Base-by-base conservation (phyloP, 1,284 basidiomycete species). In the Hypsizygus ulmarius region DNA sequence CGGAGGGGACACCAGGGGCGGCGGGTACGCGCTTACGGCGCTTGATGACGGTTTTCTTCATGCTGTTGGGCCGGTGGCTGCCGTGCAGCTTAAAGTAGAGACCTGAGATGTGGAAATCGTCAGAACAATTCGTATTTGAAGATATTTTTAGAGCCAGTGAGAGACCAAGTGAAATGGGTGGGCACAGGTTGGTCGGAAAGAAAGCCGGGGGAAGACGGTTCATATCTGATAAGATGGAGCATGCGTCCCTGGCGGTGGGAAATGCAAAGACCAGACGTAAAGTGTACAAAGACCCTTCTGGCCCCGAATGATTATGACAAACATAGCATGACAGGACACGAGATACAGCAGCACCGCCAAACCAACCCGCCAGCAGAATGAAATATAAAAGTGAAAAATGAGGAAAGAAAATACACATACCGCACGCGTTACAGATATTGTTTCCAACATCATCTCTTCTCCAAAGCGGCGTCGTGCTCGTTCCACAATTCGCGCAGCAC, bases 1-100 rank as follows among this genome's bases (percentile, higher is more conserved):
- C 30, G 12, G 55, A 51, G 51, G 62, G 61, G 16, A 58, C 60
- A 16, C 66, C 63, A 9, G 67, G 72, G 56, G 67, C 75, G 58
- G 92, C 93, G 40, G 94, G 91, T 25, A 98, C 93, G 57, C 96
- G 87, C 73, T 98, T 98, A 54, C 96, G 79, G 30, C 96, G 84
- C 74, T 99, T 99, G 77, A 99, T 99, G 59, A 97, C 93, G 2
- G 92, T 90, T 77, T 98, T 97, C 72, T 97, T 97, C 93, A 99
- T 95, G 49, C 93, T 93, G 54, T 96, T 96, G 28, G 96, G 96
- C 36, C 96, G 85, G 60, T 97, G 94, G 0, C 92, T 93, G 49
- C 94, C 93, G 74, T 99, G 96, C 9, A 99, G 79, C 71, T 99
- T 99, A 77, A 94, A 95, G 72, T 98, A 99, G 4, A 99, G 81